Conservation (phyloP, 163 green algal genomes). For the Coccomyxa subellipsoidea region DNA sequence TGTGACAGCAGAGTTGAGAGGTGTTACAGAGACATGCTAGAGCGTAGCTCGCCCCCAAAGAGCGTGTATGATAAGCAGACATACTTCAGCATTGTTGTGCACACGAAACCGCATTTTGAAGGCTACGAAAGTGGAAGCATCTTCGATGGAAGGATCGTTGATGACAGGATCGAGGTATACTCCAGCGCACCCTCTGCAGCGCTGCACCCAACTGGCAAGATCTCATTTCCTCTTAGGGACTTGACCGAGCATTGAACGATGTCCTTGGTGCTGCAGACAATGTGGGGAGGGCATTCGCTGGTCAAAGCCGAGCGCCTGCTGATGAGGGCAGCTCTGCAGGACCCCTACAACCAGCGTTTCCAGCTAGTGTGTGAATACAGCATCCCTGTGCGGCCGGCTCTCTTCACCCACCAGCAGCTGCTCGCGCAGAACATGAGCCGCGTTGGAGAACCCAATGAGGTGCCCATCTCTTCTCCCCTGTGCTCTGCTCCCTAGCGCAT, state of each 20-base stretch:
- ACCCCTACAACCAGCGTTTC: conserved; percentile 9
- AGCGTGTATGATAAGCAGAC: conserved; percentile 7
- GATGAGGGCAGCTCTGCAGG: background rate
- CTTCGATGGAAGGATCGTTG: background rate
- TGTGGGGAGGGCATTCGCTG: background rate
- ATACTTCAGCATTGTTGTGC: background rate
- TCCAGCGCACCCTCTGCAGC: background rate
- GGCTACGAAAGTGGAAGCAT: background rate
- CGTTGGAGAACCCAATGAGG: background rate
- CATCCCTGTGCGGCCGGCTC: background rate
- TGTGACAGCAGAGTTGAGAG: background rate
- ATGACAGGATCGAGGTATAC: background rate
- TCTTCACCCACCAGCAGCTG: background rate
- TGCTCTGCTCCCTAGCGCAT: too few species aligned
- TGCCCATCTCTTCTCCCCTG: too few species aligned
- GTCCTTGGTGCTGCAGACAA: background rate
- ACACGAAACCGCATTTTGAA: background rate
- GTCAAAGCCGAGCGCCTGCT: background rate
- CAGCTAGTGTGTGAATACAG: background rate
- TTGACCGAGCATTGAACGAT: background rate
- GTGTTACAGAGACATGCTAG: background rate
- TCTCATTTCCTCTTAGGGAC: background rate
- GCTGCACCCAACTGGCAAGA: background rate
- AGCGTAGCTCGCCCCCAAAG: background rate
- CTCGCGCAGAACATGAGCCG: conserved; percentile 1